Evolutionary conservation across 345 rosid genomes (phyloP).

Genomic region (Murraya koenigii): DNA sequence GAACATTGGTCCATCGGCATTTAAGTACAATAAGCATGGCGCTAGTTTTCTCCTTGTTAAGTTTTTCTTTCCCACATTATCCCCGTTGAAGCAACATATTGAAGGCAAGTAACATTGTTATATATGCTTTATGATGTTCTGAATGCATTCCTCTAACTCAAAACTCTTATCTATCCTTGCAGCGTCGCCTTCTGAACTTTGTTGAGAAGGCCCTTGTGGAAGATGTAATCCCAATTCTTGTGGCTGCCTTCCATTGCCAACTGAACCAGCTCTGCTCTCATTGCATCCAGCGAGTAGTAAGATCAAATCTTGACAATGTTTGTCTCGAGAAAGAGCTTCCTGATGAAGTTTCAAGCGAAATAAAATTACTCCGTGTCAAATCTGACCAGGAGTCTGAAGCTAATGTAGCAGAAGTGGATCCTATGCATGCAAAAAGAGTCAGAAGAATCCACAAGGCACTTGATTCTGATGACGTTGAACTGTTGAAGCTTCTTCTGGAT

Average conservation of each 20-base stretch:
- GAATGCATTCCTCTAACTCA: slow-evolving; percentile 7
- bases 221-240: slow-evolving; percentile 40
- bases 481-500: slow-evolving; percentile 29
- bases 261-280: slow-evolving; percentile 21
- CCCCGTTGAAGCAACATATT: neutral
- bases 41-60: neutral
- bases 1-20: neutral
- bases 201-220: slow-evolving; percentile 36
- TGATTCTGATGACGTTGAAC: slow-evolving; percentile 42
- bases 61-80: neutral
- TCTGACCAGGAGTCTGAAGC: slow-evolving; percentile 10
- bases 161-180: slow-evolving; percentile 13
- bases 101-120: neutral
- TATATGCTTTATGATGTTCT: neutral
- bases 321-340: slow-evolving; percentile 40
- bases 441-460: slow-evolving; percentile 43
- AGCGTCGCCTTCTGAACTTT: slow-evolving; percentile 41
- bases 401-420: neutral
- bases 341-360: slow-evolving; percentile 16
- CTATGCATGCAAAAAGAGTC: slow-evolving; percentile 24
- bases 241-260: slow-evolving; percentile 37
- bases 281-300: slow-evolving; percentile 28
- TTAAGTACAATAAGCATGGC: neutral
- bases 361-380: slow-evolving; percentile 21
- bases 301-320: slow-evolving; percentile 31